Evolutionary conservation across 768 basidiomycete species (phyloP), one percentile per base, ranked within the genome.

Genomic region (Phallus indusiatus): DNA sequence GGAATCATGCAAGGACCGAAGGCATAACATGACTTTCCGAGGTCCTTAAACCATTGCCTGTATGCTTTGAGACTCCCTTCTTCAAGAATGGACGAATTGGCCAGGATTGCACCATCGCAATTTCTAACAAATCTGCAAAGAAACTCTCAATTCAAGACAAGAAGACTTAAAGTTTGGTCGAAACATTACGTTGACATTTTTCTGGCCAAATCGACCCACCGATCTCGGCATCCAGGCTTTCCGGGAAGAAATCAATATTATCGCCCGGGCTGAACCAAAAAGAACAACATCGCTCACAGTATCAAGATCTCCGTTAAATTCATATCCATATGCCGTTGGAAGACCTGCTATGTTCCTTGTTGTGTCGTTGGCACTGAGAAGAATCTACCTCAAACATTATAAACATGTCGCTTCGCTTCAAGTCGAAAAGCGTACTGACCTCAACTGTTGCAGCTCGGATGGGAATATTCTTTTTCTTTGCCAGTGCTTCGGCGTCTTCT

Each of bases 1-100:
- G 59, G 21, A 8, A 64, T 60, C 1, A 65, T 33, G 12, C 65
- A 50, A 1, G 66, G 65, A 1, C 66, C 66, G 42, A 58, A 16
- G 1, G 60, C 55, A 35, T 63, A 65, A 5, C 60, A 54, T 5
- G 53, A 53, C 1, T 64, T 60, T 14, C 28, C 28, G 53, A 36
- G 28, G 17, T 58, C 57, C 0, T 12, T 64, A 36, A 62, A 28
- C 63, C 64, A 66, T 1, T 56, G n/a, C 22, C 33, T 48, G 16
- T 55, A 34, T 4, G 55, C 61, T 2, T 60, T 59, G 22, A 67
- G 53, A 2, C 57, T 50, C 42, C 64, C 64, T 2, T 62, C 59
- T 37, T 69, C 68, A 4, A 42, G 12, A 14, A 42, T 10, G n/a
- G 42, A n/a, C 12, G 42, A 5, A 42, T 42, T 42, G n/a, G 42